These are phyloP conservation scores for Trichomonascus vanleenenianus DNA, from an alignment of 805 yeast species.

Conservation along the genomic window DNA sequence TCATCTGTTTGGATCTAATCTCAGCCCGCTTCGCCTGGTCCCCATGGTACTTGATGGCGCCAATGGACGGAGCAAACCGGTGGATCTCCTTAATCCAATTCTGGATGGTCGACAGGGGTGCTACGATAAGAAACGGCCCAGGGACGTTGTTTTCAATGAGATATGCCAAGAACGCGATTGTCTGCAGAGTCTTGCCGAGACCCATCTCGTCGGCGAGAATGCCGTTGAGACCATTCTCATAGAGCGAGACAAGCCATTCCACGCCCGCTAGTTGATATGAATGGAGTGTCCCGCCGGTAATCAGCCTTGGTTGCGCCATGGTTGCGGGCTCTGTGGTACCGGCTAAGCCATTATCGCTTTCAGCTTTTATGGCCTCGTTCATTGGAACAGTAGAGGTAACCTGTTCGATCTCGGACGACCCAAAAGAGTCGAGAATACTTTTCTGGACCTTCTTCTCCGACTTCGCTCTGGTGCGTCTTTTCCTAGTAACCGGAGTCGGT, in stretches of 20 bases:
- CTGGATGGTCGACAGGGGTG: slow-evolving; percentile 85
- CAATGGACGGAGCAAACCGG: slow-evolving; percentile 72
- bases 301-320: slow-evolving; percentile 42
- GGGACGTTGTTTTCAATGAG: slow-evolving; percentile 54
- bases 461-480: too few species aligned
- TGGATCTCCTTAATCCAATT: slow-evolving; percentile 76
- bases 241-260: slow-evolving; percentile 82
- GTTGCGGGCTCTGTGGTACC: too few species aligned
- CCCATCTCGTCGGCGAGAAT: slow-evolving; percentile 98
- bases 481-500: too few species aligned
- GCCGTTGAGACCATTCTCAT: slow-evolving; percentile 91
- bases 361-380: neutral
- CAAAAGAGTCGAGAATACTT: neutral
- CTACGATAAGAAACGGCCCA: slow-evolving; percentile 90
- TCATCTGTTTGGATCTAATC: slow-evolving; percentile 37
- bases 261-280: slow-evolving; percentile 85
- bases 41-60: slow-evolving; percentile 92
- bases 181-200: slow-evolving; percentile 85
- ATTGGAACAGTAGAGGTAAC: neutral
- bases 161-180: slow-evolving; percentile 77
- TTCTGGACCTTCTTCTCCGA: neutral
- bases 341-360: slow-evolving; percentile 5
- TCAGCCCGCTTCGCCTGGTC: slow-evolving; percentile 77
- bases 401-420: neutral
- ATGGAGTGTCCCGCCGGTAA: slow-evolving; percentile 57